Base-by-base conservation (phyloP, 805 yeast species). In the Schizosaccharomyces japonicus region DNA sequence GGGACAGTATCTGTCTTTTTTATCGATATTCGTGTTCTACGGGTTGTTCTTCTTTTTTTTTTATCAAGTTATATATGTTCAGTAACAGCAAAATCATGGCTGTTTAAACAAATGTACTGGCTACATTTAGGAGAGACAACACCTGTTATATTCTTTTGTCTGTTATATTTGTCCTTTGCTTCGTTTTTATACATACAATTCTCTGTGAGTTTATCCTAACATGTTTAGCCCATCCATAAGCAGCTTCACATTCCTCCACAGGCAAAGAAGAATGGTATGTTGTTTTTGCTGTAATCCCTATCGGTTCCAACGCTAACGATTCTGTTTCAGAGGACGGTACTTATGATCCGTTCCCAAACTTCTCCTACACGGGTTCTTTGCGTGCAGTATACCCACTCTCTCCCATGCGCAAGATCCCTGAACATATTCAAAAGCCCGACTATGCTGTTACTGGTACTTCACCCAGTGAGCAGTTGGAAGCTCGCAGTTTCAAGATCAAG, bases 361-460 rank as follows among this genome's bases (percentile, higher is more conserved):
- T 69, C 59, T 66, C 69, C 39, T 90, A 71, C 62, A 68, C 84
- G 1, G 96, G 98, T 17, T 62, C 67, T 1, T 58, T 85, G 48
- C 71, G 80, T 58, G 83, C 98, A 0, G 61, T 62, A 1, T 90
- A 90, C 55, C 98, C 98, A 0, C 66, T 90, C 50, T 64, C 81
- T 1, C 77, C 81, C 19, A 73, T 72, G 54, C 71, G 93, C 51
- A 59, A 61, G 15, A 71, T 90, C 40, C 94, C 95, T 13, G 77
- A 69, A 15, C 69, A 70, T 44, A 76, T 90, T 54, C 73, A 63
- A 39, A 63, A 64, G 51, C 94, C 98, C 1, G 98, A 90, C 58
- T 81, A 92, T 62, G 85, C 93, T 5, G 64, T 58, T 10, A 68
- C 73, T 53, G 98, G 98, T 36, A 66, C 70, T 54, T 96, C 98